phyloP scores from a whole-genome alignment of 768 basidiomycete genomes.

The Strobilomyces echinocephalus region DNA sequence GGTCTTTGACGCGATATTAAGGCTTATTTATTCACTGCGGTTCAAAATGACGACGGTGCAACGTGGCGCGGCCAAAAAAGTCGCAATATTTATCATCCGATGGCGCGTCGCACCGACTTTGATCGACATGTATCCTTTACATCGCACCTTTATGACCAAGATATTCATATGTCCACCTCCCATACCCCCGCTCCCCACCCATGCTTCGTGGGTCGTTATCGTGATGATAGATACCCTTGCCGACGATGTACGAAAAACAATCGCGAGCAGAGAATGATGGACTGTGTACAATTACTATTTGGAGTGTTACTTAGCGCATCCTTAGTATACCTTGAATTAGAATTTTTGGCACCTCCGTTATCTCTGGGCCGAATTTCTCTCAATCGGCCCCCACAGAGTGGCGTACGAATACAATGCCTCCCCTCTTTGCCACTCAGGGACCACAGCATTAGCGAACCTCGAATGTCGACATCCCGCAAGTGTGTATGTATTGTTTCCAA shows the following conservation, averaged over 20 bases:
- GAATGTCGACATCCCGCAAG: slow-evolving; percentile 9
- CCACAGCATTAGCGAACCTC: slow-evolving; percentile 11
- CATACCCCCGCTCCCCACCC: slow-evolving; percentile 15
- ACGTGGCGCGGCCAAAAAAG: slow-evolving; percentile 20
- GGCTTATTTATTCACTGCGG: slow-evolving; percentile 30
- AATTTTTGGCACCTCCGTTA: slow-evolving; percentile 25
- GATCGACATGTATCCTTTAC: slow-evolving; percentile 29
- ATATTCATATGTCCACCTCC: slow-evolving; percentile 22
- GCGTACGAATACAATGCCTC: neutral
- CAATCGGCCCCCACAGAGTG: slow-evolving; percentile 7
- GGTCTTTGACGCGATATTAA: slow-evolving; percentile 20
- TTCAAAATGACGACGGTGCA: slow-evolving; percentile 27
- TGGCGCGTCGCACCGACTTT: slow-evolving; percentile 3
- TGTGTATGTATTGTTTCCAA: slow-evolving; percentile 7
- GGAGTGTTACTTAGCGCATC: slow-evolving; percentile 29
- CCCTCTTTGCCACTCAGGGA: slow-evolving; percentile 23
- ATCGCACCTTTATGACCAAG: slow-evolving; percentile 20
- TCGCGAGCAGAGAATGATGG: slow-evolving; percentile 26
- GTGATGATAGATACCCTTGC: slow-evolving; percentile 32
- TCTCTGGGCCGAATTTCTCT: neutral
- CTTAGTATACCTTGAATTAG: slow-evolving; percentile 35
- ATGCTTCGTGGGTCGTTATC: slow-evolving; percentile 23
- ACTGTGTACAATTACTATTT: slow-evolving; percentile 32
- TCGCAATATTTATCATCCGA: slow-evolving; percentile 24
- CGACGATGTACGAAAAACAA: slow-evolving; percentile 25